phyloP scores from a whole-genome alignment of 192 early-diverging fungal species.

The Allomyces macrogynus region DNA sequence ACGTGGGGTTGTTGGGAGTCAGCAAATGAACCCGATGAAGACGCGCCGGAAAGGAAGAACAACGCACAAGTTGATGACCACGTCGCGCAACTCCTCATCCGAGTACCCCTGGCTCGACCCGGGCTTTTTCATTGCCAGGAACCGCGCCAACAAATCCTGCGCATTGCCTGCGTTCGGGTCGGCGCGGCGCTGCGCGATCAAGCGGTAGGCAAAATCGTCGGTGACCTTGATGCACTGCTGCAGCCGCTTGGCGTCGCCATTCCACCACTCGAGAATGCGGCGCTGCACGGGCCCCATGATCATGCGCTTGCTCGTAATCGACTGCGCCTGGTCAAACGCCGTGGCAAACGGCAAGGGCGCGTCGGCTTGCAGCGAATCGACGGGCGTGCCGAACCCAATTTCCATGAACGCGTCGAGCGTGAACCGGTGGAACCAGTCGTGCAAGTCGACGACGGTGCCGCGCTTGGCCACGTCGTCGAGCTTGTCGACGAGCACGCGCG shows the following conservation, averaged over 20 bases:
- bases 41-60: neutral
- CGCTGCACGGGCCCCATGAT: slow-evolving; percentile 10
- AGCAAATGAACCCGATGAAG: too few relatives aligned
- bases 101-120: slow-evolving; percentile 8
- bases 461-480: neutral
- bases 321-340: slow-evolving; percentile 28
- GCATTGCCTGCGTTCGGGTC: slow-evolving; percentile 4
- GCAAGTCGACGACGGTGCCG: slow-evolving; percentile 3
- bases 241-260: slow-evolving; percentile 5
- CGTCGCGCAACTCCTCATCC: slow-evolving; percentile 20
- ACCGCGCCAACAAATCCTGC: slow-evolving; percentile 17
- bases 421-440: slow-evolving; percentile 6
- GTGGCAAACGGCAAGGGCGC: slow-evolving; percentile 22
- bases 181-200: slow-evolving; percentile 10
- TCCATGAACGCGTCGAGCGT: slow-evolving; percentile 15
- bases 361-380: slow-evolving; percentile 15
- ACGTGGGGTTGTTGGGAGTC: neutral
- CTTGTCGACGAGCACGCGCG: neutral
- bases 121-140: slow-evolving; percentile 20
- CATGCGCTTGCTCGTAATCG: slow-evolving; percentile 11
- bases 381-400: slow-evolving; percentile 24
- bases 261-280: slow-evolving; percentile 11
- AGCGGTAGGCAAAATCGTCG: slow-evolving; percentile 11
- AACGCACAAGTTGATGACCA: slow-evolving; percentile 20
- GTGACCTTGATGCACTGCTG: slow-evolving; percentile 6